Percentiles rank a stretch among this genome's conserved stretches.
Conservation (phyloP, 2,329 filamentous ascomycete genomes). For the Neoascochyta sp. region DNA sequence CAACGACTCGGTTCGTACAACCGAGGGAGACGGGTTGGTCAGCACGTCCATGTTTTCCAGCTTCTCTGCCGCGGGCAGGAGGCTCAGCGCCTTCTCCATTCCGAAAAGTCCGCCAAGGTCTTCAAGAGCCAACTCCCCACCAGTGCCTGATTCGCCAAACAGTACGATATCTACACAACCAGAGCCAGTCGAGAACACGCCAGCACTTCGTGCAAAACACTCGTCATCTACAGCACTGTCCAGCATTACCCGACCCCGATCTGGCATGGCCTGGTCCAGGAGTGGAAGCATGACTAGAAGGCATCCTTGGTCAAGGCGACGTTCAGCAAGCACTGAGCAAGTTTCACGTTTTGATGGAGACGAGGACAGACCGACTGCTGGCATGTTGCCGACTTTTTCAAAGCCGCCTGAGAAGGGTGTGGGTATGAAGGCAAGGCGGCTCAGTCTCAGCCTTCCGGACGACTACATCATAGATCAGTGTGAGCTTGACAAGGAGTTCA, state of each 20-base stretch:
- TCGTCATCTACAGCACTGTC: conserved; percentile 30
- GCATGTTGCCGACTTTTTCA: conserved; percentile 36
- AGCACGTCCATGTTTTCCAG: too few relatives aligned
- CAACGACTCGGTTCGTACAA: too few relatives aligned
- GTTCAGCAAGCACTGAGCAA: conserved; percentile 38
- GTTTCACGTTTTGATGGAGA: conserved; percentile 24
- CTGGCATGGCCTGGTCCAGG: conserved; percentile 31
- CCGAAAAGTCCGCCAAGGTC: conserved; percentile 38
- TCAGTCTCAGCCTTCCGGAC: conserved; percentile 70
- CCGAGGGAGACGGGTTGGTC: too few relatives aligned
- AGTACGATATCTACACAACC: conserved; percentile 26
- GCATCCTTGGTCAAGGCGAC: conserved; percentile 25
- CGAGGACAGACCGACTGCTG: conserved; percentile 27
- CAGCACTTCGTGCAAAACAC: conserved; percentile 16
- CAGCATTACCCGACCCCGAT: conserved; percentile 24
- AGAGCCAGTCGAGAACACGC: conserved; percentile 7
- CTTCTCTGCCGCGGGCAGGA: too few relatives aligned
- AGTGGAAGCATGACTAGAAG: conserved; percentile 19
- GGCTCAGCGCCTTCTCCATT: conserved; percentile 39
- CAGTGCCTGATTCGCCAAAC: conserved; percentile 35
- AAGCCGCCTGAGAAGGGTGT: conserved; percentile 61
- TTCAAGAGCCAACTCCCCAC: conserved; percentile 38
- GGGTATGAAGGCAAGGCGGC: conserved; percentile 72
- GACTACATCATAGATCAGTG: conserved; percentile 69
- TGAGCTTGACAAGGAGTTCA: conserved; percentile 66